A percentile compares a stretch with the other conserved stretches of the same genome.
Conservation (phyloP, 2,329 filamentous ascomycete species). For the Ophiobolus disseminans region DNA sequence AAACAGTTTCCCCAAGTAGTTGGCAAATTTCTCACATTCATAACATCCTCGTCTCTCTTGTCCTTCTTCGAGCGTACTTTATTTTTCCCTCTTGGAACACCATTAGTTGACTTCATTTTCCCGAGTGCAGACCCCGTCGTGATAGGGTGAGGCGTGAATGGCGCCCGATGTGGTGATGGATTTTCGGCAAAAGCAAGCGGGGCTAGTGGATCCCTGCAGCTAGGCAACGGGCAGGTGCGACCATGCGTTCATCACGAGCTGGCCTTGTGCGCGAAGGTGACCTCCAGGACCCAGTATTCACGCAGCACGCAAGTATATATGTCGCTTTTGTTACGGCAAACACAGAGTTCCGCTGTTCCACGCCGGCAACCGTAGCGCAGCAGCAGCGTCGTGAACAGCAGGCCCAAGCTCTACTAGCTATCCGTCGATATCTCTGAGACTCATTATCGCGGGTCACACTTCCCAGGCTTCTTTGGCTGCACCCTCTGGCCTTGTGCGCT, state of each 20-base stretch:
- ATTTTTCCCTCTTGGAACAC: constrained; percentile 14
- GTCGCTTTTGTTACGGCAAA: constrained; percentile 12
- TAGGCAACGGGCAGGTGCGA: constrained; percentile 5
- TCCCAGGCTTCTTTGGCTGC: constrained; percentile 40
- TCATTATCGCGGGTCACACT: constrained; percentile 7
- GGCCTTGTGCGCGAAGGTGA: constrained; percentile 2
- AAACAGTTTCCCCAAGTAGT: not conserved
- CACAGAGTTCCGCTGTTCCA: constrained; percentile 6
- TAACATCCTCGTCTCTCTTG: constrained; percentile 61
- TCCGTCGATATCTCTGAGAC: constrained; percentile 11
- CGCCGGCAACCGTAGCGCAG: constrained; percentile 16
- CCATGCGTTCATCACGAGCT: constrained; percentile 9
- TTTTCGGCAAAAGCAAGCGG: constrained; percentile 32
- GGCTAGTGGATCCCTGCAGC: constrained; percentile 32
- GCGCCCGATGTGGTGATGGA: constrained; percentile 16
- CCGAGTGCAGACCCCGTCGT: constrained; percentile 15
- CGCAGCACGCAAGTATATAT: constrained; percentile 18
- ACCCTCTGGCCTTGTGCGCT: too few species aligned
- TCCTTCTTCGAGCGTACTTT: constrained; percentile 31
- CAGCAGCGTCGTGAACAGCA: constrained; percentile 14
- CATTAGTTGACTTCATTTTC: constrained; percentile 21
- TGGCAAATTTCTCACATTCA: constrained; percentile 56
- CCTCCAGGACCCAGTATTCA: not conserved
- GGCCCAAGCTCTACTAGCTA: constrained; percentile 31
- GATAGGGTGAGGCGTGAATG: constrained; percentile 3